Conservation (phyloP, 306 rosid species). For the Quercus mongolica region DNA sequence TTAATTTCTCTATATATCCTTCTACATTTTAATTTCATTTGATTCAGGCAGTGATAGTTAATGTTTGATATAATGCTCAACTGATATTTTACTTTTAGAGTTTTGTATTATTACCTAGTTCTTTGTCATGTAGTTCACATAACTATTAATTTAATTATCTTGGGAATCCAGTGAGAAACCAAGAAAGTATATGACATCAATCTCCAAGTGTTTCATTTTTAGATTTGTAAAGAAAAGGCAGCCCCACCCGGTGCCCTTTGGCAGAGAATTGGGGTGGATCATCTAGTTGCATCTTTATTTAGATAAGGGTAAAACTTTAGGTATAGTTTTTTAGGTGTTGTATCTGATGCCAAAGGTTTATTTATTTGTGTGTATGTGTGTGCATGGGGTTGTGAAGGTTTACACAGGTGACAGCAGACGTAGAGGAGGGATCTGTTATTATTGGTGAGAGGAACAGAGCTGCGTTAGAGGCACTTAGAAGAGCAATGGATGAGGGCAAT, state of each 20-base stretch:
- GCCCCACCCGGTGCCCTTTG: background rate
- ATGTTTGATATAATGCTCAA: background rate
- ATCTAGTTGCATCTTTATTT: background rate
- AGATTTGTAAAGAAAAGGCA: background rate
- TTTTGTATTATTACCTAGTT: background rate
- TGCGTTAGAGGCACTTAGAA: conserved; percentile 56
- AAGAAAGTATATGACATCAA: background rate
- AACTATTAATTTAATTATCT: background rate
- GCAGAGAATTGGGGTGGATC: background rate
- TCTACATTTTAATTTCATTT: background rate
- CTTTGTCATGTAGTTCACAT: background rate
- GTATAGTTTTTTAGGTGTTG: too few species aligned
- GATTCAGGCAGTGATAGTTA: background rate
- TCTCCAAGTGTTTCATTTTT: conserved; percentile 1
- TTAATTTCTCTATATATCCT: background rate
- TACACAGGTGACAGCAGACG: conserved; percentile 66
- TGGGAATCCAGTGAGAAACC: background rate
- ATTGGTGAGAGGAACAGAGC: conserved; percentile 88
- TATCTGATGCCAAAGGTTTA: conserved; percentile 21
- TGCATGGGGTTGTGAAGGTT: conserved; percentile 42
- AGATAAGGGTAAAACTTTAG: too few species aligned
- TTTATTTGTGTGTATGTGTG: background rate
- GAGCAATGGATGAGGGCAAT: conserved; percentile 62
- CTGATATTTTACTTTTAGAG: background rate
- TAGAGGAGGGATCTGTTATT: conserved; percentile 81